A percentile compares a stretch with the other conserved stretches of the same genome.
These are phyloP conservation scores for Daldinia bambusicola DNA, from an alignment of 495 filamentous ascomycete species.

Conservation along the genomic window DNA sequence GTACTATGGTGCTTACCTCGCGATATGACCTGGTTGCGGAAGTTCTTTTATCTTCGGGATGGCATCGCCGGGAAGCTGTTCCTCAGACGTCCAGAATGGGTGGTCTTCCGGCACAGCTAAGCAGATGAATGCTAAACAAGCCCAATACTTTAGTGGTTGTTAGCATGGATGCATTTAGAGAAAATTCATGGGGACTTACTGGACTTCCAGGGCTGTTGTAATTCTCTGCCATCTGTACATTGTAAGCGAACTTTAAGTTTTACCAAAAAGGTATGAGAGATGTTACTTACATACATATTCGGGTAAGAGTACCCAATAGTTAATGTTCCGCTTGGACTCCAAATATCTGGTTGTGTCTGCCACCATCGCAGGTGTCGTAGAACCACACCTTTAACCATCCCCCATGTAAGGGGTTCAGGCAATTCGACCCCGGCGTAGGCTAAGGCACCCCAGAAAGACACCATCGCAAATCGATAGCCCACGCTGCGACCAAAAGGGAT, in stretches of 20 bases:
- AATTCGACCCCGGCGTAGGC: slow-evolving; percentile 79
- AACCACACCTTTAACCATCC: slow-evolving; percentile 79
- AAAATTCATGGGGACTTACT: slow-evolving; percentile 38
- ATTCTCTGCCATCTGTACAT: slow-evolving; percentile 70
- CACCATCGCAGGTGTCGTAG: slow-evolving; percentile 81
- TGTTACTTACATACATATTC: slow-evolving; percentile 73
- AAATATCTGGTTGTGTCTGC: slow-evolving; percentile 77
- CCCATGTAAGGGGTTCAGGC: slow-evolving; percentile 75
- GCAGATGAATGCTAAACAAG: slow-evolving; percentile 78
- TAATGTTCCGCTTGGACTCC: slow-evolving; percentile 75
- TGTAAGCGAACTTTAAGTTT: slow-evolving; percentile 8
- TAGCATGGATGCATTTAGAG: background rate
- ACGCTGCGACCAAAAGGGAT: slow-evolving; percentile 81
- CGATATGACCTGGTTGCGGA: slow-evolving; percentile 75
- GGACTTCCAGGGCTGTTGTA: slow-evolving; percentile 77
- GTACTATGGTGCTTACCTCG: slow-evolving; percentile 51
- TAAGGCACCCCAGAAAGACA: slow-evolving; percentile 80
- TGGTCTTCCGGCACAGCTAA: slow-evolving; percentile 73
- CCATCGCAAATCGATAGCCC: slow-evolving; percentile 84
- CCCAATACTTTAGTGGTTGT: slow-evolving; percentile 69
- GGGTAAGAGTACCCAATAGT: slow-evolving; percentile 82
- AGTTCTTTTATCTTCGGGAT: slow-evolving; percentile 67
- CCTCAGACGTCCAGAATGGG: slow-evolving; percentile 77
- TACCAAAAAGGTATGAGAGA: background rate
- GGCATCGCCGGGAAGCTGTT: slow-evolving; percentile 66